Conservation (phyloP, 2,329 filamentous ascomycete species). For the Fragosphaeria purpurea region DNA sequence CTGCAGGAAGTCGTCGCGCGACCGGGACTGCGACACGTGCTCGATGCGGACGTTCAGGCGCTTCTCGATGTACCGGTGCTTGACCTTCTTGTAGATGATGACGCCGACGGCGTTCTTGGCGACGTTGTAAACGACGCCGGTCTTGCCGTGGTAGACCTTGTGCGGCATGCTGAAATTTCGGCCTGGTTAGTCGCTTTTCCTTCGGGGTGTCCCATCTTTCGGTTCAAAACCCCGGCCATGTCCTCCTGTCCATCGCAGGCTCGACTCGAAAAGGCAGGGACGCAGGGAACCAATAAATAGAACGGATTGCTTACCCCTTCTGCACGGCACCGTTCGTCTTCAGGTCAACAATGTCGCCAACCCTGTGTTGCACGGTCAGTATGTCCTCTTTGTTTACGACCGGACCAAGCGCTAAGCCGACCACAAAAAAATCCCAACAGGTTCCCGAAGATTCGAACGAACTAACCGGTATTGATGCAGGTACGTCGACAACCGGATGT, state of each 20-base stretch:
- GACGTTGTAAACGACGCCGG: constrained; percentile 96
- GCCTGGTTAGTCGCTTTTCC: neutral
- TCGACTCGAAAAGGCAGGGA: too few species aligned
- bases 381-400: constrained; percentile 15
- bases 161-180: constrained; percentile 66
- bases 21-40: constrained; percentile 91
- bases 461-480: constrained; percentile 80
- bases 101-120: constrained; percentile 96
- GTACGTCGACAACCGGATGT: constrained; percentile 90
- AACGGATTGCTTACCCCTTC: constrained; percentile 66
- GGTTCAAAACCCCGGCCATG: neutral
- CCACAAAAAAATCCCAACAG: too few species aligned
- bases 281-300: too few species aligned
- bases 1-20: constrained; percentile 90
- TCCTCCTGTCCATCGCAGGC: neutral
- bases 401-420: too few species aligned
- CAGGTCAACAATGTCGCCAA: constrained; percentile 98
- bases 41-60: constrained; percentile 98
- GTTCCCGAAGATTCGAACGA: neutral
- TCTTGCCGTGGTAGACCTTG: constrained; percentile 99
- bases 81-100: constrained; percentile 99
- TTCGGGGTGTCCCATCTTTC: neutral
- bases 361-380: constrained; percentile 38
- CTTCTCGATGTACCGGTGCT: constrained; percentile 99
- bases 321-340: constrained; percentile 97